Conservation (phyloP, 768 basidiomycete genomes). For the Favolaschia claudopus region DNA sequence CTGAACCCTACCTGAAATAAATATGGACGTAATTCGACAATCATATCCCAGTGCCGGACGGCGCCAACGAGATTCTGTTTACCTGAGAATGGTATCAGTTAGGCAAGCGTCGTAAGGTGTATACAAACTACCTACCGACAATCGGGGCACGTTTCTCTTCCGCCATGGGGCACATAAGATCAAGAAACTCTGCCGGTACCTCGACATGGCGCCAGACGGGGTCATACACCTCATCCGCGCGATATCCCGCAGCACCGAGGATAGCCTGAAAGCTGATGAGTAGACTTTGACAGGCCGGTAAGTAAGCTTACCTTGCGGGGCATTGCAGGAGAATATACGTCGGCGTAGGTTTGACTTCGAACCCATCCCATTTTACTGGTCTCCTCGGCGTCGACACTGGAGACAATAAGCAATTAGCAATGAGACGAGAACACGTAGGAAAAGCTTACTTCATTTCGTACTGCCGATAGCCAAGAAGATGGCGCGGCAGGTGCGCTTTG, state of each 20-base stretch:
- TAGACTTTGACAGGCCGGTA: no score
- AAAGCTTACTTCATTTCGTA: no score
- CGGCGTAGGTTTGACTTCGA: background rate
- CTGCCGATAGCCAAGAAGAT: no score
- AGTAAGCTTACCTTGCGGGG: background rate
- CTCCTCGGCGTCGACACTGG: background rate
- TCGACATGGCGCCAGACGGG: conserved; percentile 33
- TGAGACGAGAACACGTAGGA: no score
- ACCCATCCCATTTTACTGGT: background rate
- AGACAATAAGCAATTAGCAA: no score
- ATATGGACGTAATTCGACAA: conserved; percentile 18
- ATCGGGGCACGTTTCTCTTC: conserved; percentile 28
- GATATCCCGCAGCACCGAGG: conserved; percentile 35
- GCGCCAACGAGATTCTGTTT: conserved; percentile 30
- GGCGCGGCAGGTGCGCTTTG: no score
- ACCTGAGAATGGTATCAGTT: background rate
- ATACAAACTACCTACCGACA: conserved; percentile 18
- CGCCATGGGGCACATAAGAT: conserved; percentile 36
- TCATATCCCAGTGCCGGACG: conserved; percentile 35
- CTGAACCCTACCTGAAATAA: conserved; percentile 5
- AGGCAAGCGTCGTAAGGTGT: background rate
- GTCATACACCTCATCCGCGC: conserved; percentile 30
- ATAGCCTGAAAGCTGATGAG: no score
- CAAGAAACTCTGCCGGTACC: conserved; percentile 34
- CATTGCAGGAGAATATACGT: background rate